Evolutionary conservation across 805 yeast genomes (phyloP).

Genomic region (Saccharomycopsis malanga): DNA sequence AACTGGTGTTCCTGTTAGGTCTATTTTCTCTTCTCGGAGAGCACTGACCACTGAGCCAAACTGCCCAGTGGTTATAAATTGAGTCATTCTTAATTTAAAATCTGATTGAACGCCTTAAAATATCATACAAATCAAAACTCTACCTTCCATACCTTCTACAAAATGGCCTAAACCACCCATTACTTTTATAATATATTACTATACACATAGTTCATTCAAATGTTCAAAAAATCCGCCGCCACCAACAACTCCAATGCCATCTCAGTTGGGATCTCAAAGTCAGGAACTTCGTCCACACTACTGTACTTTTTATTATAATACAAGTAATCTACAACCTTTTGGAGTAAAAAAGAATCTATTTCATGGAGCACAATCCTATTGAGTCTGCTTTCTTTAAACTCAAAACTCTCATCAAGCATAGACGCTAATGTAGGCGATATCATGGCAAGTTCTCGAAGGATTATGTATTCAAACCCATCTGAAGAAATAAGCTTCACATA

Average conservation of each 20-base stretch:
- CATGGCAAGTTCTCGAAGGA: conserved; percentile 18
- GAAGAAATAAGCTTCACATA: conserved; percentile 21
- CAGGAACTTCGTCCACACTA: conserved; percentile 55
- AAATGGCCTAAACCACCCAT: too few relatives aligned
- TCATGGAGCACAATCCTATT: conserved; percentile 29
- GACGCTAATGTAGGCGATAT: conserved; percentile 22
- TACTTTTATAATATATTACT: too few relatives aligned
- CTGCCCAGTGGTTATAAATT: too few relatives aligned
- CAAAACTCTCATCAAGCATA: conserved; percentile 20
- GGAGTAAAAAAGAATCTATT: conserved; percentile 63
- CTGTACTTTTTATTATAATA: conserved; percentile 66
- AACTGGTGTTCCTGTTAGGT: too few relatives aligned
- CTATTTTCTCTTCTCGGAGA: too few relatives aligned
- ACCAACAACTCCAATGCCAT: conserved; percentile 86
- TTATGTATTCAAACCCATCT: conserved; percentile 21
- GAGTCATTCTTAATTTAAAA: too few relatives aligned
- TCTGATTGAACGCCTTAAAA: too few relatives aligned
- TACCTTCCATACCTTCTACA: too few relatives aligned
- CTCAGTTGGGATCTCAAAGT: conserved; percentile 88
- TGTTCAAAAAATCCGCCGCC: conserved; percentile 86
- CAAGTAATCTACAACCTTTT: conserved; percentile 78
- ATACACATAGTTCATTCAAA: too few relatives aligned
- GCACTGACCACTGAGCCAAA: too few relatives aligned
- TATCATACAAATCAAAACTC: too few relatives aligned
- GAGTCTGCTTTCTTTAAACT: conserved; percentile 19